phyloP scores from a whole-genome alignment of 306 rosid species.

The Citrullus colocynthis region DNA sequence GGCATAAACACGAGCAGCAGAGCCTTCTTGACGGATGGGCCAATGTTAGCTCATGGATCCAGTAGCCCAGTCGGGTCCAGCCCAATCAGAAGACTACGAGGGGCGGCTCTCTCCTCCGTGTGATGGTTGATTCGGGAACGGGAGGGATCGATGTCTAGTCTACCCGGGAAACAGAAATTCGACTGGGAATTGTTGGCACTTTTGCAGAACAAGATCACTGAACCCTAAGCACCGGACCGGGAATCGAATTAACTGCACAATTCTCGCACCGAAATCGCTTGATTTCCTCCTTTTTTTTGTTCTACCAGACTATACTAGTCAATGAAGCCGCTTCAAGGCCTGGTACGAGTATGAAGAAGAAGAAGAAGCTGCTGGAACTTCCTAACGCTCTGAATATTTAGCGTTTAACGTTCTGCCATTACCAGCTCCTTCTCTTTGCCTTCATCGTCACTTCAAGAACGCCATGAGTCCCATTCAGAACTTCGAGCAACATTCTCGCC shows the following conservation, averaged over 20 bases:
- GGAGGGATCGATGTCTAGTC: background rate
- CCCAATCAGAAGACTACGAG: background rate
- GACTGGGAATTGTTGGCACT: background rate
- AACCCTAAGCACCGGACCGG: background rate
- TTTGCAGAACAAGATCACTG: background rate
- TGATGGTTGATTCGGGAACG: background rate
- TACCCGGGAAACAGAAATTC: constrained; percentile 6
- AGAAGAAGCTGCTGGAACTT: constrained; percentile 1
- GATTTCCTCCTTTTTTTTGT: background rate
- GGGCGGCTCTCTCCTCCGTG: background rate
- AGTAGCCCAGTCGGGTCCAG: background rate
- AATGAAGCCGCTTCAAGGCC: background rate
- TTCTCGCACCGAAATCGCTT: background rate
- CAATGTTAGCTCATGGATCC: background rate
- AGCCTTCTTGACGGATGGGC: background rate
- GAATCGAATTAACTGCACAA: background rate
- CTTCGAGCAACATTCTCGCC: constrained; percentile 85
- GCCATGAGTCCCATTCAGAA: constrained; percentile 92
- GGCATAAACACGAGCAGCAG: too few relatives aligned
- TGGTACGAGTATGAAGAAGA: background rate
- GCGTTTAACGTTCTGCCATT: background rate
- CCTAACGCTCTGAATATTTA: background rate
- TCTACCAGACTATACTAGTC: background rate
- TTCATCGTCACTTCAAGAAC: background rate
- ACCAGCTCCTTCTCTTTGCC: background rate